Conservation (phyloP, 192 early-diverging fungal species). For the Coemansia sp. region DNA sequence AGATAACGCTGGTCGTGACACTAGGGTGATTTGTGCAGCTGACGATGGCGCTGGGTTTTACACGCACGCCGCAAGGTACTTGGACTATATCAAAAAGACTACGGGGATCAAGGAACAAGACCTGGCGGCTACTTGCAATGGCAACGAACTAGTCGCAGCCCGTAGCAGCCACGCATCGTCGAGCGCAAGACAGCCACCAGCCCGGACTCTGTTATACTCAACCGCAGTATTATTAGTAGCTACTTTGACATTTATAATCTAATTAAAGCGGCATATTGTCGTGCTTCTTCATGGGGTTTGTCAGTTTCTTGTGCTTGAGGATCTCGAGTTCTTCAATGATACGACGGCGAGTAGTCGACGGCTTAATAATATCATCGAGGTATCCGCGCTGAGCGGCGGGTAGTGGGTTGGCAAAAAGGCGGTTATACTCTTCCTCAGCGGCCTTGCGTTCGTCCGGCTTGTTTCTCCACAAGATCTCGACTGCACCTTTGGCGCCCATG, state of each 20-base stretch:
- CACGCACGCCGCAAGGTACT: constrained; percentile 47
- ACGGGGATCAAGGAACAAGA: constrained; percentile 32
- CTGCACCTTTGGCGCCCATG: constrained; percentile 97
- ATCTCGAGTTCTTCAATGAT: constrained; percentile 89
- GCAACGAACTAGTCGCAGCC: constrained; percentile 17
- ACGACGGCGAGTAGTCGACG: constrained; percentile 69
- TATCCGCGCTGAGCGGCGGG: constrained; percentile 90
- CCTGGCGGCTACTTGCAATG: constrained; percentile 36
- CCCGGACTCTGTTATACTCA: background rate
- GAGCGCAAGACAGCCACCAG: background rate
- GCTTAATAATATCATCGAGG: constrained; percentile 76
- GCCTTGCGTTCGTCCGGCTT: constrained; percentile 52
- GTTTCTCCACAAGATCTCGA: constrained; percentile 91
- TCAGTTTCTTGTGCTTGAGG: constrained; percentile 72
- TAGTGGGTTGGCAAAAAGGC: constrained; percentile 92
- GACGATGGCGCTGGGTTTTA: constrained; percentile 54
- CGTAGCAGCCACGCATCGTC: background rate
- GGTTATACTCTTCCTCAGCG: constrained; percentile 86
- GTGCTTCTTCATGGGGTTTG: constrained; percentile 90
- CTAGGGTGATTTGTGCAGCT: constrained; percentile 35
- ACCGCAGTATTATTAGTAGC: background rate
- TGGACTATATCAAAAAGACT: constrained; percentile 44
- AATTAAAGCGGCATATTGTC: constrained; percentile 88
- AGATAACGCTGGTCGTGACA: constrained; percentile 20
- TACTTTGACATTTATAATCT: background rate